These are phyloP conservation scores for Panicum virgatum DNA, from an alignment of 202 grass and related monocot species.

Conservation along the genomic window DNA sequence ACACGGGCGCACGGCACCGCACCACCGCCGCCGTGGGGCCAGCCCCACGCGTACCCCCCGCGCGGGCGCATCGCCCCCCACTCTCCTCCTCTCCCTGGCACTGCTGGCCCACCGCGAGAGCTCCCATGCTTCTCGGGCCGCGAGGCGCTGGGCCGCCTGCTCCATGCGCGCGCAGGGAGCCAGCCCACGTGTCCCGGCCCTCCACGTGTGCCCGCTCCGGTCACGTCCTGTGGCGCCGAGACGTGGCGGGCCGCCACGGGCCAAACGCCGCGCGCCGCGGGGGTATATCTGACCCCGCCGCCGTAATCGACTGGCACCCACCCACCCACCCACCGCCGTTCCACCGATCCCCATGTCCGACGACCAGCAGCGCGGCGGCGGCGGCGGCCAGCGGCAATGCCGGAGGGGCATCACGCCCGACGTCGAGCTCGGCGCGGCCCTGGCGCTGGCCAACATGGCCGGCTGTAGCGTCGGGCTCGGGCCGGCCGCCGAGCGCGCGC, in stretches of 20 bases:
- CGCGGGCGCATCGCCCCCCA: no score
- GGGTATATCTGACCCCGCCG: slow-evolving; percentile 22
- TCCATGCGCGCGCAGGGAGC: slow-evolving; percentile 2
- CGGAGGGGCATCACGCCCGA: slow-evolving; percentile 38
- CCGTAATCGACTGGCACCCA: not conserved
- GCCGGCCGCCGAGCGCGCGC: not conserved
- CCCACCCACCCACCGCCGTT: not conserved
- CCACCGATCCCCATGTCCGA: slow-evolving; percentile 27
- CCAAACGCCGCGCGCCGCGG: not conserved
- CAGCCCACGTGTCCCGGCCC: slow-evolving; percentile 38
- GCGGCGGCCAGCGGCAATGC: slow-evolving; percentile 24
- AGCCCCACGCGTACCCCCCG: not conserved
- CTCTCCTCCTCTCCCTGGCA: not conserved
- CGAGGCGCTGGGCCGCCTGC: not conserved
- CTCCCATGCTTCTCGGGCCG: not conserved
- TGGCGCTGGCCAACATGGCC: slow-evolving; percentile 58
- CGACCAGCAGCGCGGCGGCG: not conserved
- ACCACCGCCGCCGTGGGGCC: not conserved
- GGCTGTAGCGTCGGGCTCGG: not conserved
- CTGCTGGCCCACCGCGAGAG: not conserved
- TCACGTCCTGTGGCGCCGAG: not conserved
- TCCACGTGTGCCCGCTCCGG: slow-evolving; percentile 19
- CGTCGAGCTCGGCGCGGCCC: slow-evolving; percentile 60
- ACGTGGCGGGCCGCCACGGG: slow-evolving; percentile 54
- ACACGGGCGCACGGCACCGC: not conserved